Evolutionary conservation across 768 basidiomycete genomes (phyloP), one percentile per base, ranked within the genome.

Genomic region (Serendipita sp.): DNA sequence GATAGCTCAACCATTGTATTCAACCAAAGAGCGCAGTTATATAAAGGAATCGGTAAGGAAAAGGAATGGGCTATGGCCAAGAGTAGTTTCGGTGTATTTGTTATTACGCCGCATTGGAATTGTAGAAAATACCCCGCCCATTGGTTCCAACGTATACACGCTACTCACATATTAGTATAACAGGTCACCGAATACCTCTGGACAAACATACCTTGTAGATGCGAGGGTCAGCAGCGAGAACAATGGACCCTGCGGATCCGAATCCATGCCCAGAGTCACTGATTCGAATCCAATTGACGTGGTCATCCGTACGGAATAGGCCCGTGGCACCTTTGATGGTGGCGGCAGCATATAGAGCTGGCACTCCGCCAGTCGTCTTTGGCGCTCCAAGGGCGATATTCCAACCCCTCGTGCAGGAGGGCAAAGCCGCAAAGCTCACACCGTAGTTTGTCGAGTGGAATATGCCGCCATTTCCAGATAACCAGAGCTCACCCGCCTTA

Each of bases 401-500:
- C 82, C 82, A 85, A 1, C 82, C 82, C 66, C 78, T 73, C 3
- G 75, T 74, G 46, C 82, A 72, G 1, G 78, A 79, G 15, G 78
- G 68, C 51, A 83, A 70, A 3, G 78, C 68, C n/a, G 75, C 74
- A 71, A 83, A 83, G 2, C 78, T 74, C 0, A 77, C 69, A 0
- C 83, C 83, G 15, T 70, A 75, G 71, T 83, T 73, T 11, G 79
- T 81, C 1, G 81, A 80, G 70, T 83, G 82, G 78, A 80, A 84
- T 32, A 85, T 72, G 23, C 77, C 77, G 30, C 56, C 30, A 70
- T 83, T 81, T 2, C 83, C 80, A 0, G 82, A 83, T 1, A 85
- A 82, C 83, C 83, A 85, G 36, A 85, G 74, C 69, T 85, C 83
- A 7, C 83, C 83, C 2, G 80, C 79, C 3, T 79, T 75, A 64